phyloP scores from a whole-genome alignment of 768 basidiomycete species.

The Trametes gibbosa region DNA sequence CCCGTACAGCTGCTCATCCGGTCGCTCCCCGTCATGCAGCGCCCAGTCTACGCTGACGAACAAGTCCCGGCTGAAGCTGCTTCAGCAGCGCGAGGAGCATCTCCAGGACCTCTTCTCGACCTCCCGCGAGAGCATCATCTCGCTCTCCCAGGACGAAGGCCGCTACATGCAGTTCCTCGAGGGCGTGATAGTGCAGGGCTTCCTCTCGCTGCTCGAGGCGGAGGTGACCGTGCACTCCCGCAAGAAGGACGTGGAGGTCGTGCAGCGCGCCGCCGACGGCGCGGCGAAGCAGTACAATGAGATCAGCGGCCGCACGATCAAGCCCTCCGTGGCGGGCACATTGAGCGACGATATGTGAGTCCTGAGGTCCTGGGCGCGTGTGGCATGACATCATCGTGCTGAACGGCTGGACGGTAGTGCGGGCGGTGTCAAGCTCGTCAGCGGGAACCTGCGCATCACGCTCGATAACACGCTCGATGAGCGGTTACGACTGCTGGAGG shows the following conservation, averaged over 20 bases:
- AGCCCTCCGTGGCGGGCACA: conserved; percentile 55
- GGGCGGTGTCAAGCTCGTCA: conserved; percentile 80
- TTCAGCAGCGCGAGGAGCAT: conserved; percentile 90
- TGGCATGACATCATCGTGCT: conserved; percentile 4
- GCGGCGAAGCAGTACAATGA: conserved; percentile 72
- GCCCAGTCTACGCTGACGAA: conserved; percentile 96
- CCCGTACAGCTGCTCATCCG: neutral
- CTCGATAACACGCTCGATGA: conserved; percentile 96
- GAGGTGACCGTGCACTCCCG: conserved; percentile 65
- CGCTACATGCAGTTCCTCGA: conserved; percentile 83
- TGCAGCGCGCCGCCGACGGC: conserved; percentile 57
- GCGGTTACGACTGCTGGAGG: conserved; percentile 83
- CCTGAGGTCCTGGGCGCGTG: neutral
- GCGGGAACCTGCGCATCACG: conserved; percentile 73
- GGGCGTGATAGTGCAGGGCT: conserved; percentile 81
- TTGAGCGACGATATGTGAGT: conserved; percentile 69
- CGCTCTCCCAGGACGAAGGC: conserved; percentile 59
- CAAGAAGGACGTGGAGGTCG: conserved; percentile 59
- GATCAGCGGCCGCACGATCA: conserved; percentile 68
- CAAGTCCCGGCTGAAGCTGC: conserved; percentile 87
- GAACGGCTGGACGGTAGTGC: conserved; percentile 45
- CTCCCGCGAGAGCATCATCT: conserved; percentile 60
- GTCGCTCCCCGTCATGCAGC: conserved; percentile 38
- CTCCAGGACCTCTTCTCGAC: conserved; percentile 84
- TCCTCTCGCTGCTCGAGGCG: conserved; percentile 79